Percentiles rank a stretch among this genome's conserved stretches.
phyloP scores from a whole-genome alignment of 495 filamentous ascomycete species.

The Penicillium tannophilum region DNA sequence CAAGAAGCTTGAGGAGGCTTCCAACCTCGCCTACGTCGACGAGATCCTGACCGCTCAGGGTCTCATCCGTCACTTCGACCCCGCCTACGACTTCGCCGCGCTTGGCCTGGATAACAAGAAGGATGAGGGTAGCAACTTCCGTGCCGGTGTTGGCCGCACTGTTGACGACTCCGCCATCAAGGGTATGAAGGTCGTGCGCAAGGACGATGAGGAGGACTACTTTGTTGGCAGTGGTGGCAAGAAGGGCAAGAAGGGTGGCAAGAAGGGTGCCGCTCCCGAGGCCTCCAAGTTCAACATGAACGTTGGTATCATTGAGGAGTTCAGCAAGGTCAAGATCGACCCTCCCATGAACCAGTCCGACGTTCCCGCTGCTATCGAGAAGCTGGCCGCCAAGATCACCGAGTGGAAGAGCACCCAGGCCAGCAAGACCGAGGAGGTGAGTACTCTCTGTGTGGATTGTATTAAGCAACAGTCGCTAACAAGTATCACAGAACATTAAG shows the following conservation, averaged over 20 bases:
- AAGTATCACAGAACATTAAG: constrained; percentile 64
- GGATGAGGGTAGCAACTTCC: constrained; percentile 67
- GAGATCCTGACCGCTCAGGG: constrained; percentile 86
- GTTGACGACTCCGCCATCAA: constrained; percentile 77
- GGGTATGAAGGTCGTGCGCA: constrained; percentile 75
- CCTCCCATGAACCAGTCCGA: constrained; percentile 83
- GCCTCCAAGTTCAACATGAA: constrained; percentile 79
- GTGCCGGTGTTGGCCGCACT: constrained; percentile 76
- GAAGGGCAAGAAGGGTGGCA: constrained; percentile 90
- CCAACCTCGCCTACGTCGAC: constrained; percentile 81
- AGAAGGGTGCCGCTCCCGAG: constrained; percentile 56
- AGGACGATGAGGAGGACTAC: constrained; percentile 89
- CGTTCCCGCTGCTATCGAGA: constrained; percentile 75
- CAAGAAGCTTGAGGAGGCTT: constrained; percentile 88
- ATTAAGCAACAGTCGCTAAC: constrained; percentile 6
- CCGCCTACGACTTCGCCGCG: constrained; percentile 65
- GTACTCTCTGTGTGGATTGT: constrained; percentile 15
- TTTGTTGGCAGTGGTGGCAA: constrained; percentile 78
- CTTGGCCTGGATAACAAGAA: constrained; percentile 60
- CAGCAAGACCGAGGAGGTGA: constrained; percentile 87
- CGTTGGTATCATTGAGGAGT: constrained; percentile 87
- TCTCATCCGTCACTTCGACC: constrained; percentile 89
- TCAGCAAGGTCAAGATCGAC: constrained; percentile 77
- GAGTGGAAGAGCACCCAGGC: constrained; percentile 92
- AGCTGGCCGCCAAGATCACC: constrained; percentile 88